phyloP scores from a whole-genome alignment of 116 monocot species.

The Posidonia oceanica region DNA sequence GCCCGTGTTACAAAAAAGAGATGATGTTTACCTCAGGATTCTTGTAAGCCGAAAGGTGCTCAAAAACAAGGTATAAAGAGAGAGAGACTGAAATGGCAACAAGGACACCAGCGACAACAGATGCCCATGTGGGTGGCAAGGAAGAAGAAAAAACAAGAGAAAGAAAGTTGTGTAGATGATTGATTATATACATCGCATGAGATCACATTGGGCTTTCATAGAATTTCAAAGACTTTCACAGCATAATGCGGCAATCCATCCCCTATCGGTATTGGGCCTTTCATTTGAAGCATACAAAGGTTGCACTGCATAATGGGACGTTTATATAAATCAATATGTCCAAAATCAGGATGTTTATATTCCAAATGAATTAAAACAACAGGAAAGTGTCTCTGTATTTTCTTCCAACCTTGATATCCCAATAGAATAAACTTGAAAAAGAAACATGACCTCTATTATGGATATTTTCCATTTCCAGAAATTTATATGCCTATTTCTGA shows the following conservation, averaged over 20 bases:
- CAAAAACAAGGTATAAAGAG: conserved; percentile 53
- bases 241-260: background rate
- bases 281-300: background rate
- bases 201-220: conserved; percentile 8
- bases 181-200: conserved; percentile 7
- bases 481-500: too few relatives aligned
- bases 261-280: background rate
- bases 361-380: too few relatives aligned
- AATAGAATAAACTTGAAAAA: too few relatives aligned
- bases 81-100: conserved; percentile 44
- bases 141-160: conserved; percentile 15
- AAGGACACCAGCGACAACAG: conserved; percentile 46
- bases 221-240: background rate
- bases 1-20: background rate
- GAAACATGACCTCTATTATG: too few relatives aligned
- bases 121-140: conserved; percentile 56
- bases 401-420: too few relatives aligned
- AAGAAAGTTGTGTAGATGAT: background rate
- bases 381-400: too few relatives aligned
- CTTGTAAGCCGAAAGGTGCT: conserved; percentile 76
- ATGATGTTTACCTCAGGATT: conserved; percentile 58
- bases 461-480: too few relatives aligned
- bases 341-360: too few relatives aligned
- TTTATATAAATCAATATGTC: too few relatives aligned
- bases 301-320: too few relatives aligned